Percentiles rank a stretch among this genome's conserved stretches.
Evolutionary conservation across 2,329 filamentous ascomycete species (phyloP).

Genomic region (Mollisia scopiformis): DNA sequence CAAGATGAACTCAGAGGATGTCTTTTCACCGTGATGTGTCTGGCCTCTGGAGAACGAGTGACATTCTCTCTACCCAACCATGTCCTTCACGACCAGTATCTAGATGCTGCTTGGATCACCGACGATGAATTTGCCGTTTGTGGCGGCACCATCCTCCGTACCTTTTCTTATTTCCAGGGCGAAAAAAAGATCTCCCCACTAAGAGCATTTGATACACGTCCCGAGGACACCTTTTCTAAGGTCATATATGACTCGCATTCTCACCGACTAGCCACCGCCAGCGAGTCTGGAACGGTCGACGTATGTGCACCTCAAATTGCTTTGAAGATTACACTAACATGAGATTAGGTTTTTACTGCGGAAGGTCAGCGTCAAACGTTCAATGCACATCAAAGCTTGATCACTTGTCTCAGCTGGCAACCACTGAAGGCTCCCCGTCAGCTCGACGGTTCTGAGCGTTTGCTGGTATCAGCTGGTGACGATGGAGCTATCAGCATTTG

Average conservation of each 20-base stretch:
- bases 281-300: slow-evolving; percentile 61
- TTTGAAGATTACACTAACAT: slow-evolving; percentile 43
- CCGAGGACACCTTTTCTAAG: slow-evolving; percentile 56
- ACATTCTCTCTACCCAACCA: slow-evolving; percentile 53
- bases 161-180: slow-evolving; percentile 50
- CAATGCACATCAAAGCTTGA: slow-evolving; percentile 59
- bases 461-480: slow-evolving; percentile 64
- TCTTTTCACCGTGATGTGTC: slow-evolving; percentile 56
- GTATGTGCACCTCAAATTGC: slow-evolving; percentile 46
- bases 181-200: slow-evolving; percentile 49
- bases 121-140: slow-evolving; percentile 61
- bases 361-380: slow-evolving; percentile 57
- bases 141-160: slow-evolving; percentile 56
- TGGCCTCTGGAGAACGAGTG: slow-evolving; percentile 28
- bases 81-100: slow-evolving; percentile 51
- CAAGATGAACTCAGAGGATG: slow-evolving; percentile 55
- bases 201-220: slow-evolving; percentile 54
- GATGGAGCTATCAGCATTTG: slow-evolving; percentile 66
- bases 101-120: slow-evolving; percentile 64
- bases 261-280: slow-evolving; percentile 59
- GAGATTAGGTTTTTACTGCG: slow-evolving; percentile 40
- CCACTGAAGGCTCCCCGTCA: slow-evolving; percentile 48
- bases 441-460: slow-evolving; percentile 45
- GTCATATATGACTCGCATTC: slow-evolving; percentile 59
- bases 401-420: slow-evolving; percentile 65